Conservation (phyloP, 495 filamentous ascomycete genomes). For the Hypoxylon fuscum region DNA sequence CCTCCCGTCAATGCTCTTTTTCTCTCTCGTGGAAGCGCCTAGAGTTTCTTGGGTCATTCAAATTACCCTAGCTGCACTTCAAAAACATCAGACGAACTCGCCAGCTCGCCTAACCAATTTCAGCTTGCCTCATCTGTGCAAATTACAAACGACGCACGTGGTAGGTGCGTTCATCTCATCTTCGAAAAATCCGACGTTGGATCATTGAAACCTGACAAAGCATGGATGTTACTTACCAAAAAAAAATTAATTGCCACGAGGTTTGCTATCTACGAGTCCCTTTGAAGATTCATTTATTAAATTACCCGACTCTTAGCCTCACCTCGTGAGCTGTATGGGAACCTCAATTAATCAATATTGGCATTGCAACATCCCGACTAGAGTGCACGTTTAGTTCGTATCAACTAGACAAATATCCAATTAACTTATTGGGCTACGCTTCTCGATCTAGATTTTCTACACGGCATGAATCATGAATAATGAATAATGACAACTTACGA, state of each 20-base stretch:
- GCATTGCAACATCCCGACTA: background rate
- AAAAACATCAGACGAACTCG: constrained; percentile 33
- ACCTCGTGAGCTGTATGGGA: background rate
- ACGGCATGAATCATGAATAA: background rate
- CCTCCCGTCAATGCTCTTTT: constrained; percentile 4
- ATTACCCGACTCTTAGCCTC: no score
- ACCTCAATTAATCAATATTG: no score
- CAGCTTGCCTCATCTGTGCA: background rate
- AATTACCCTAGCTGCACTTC: no score
- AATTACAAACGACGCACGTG: no score
- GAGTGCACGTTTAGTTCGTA: background rate
- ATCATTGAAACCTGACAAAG: no score
- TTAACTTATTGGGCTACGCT: constrained; percentile 2
- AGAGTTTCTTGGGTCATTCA: constrained; percentile 5
- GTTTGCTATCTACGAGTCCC: no score
- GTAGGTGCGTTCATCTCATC: no score
- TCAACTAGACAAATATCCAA: constrained; percentile 2
- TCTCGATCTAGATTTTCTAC: background rate
- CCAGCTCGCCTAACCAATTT: background rate
- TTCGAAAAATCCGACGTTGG: no score
- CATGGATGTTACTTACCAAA: no score
- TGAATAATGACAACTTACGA: background rate
- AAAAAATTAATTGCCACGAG: no score
- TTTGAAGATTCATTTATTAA: no score
- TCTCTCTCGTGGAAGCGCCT: constrained; percentile 17